phyloP scores from a whole-genome alignment of 495 filamentous ascomycete genomes.

The Parmelia sp. region DNA sequence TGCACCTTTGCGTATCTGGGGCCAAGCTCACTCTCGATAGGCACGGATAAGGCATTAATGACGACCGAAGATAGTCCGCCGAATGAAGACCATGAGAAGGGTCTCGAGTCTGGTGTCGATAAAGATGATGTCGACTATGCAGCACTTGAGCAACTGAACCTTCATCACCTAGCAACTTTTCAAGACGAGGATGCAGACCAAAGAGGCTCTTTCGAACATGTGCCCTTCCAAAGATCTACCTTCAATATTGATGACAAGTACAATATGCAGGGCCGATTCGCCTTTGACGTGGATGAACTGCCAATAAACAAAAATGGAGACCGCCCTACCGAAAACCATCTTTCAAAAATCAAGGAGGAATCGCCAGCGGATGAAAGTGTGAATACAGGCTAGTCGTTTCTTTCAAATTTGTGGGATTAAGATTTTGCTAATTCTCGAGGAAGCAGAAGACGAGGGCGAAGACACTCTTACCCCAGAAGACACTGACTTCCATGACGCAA shows the following conservation, averaged over 20 bases:
- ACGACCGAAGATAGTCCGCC: neutral
- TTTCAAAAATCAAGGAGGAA: neutral
- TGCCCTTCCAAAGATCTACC: neutral
- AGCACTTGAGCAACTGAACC: neutral
- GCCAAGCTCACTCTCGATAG: neutral
- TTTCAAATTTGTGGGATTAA: neutral
- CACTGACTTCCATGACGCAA: neutral
- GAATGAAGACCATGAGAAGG: neutral
- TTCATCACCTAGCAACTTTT: neutral
- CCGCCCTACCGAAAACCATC: neutral
- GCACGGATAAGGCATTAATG: neutral
- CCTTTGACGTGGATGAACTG: conserved; percentile 10
- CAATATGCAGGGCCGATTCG: conserved; percentile 14
- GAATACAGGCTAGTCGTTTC: neutral
- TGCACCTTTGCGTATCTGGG: neutral
- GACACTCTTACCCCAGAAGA: no score
- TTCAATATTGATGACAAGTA: conserved; percentile 19
- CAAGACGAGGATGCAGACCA: neutral
- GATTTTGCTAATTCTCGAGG: neutral
- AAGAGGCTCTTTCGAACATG: conserved; percentile 13
- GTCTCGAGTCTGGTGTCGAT: neutral
- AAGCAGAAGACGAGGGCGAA: neutral
- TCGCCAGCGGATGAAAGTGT: conserved; percentile 2
- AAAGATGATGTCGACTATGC: neutral
- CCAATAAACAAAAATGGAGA: neutral